phyloP scores from a whole-genome alignment of 1,139 yeast species.

The Taiozyma sp. region DNA sequence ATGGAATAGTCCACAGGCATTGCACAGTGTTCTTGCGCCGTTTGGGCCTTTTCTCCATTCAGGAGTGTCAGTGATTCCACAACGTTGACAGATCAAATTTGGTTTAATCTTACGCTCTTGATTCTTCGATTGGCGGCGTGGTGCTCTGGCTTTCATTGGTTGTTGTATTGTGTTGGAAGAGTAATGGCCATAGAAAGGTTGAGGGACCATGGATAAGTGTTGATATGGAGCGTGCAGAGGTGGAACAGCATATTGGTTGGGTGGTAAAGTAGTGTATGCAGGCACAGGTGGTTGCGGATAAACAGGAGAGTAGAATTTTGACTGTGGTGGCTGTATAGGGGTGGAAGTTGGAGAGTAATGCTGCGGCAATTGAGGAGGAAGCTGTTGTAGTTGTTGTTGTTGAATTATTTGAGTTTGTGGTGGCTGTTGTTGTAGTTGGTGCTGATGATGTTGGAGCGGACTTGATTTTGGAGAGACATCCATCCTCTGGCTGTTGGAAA shows the following conservation, averaged over 20 bases:
- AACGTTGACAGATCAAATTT: conserved; percentile 46
- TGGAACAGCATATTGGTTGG: background rate
- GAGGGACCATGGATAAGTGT: background rate
- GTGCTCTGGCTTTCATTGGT: background rate
- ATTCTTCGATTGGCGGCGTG: conserved; percentile 2
- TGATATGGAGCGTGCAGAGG: background rate
- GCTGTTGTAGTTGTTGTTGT: background rate
- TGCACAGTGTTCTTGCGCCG: conserved; percentile 81
- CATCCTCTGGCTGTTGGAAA: background rate
- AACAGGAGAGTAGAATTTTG: background rate
- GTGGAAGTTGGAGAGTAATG: background rate
- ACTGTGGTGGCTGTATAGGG: background rate
- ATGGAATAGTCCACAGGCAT: conserved; percentile 85
- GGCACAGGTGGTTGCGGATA: background rate
- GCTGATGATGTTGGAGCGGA: background rate
- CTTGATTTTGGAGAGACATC: background rate
- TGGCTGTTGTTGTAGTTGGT: background rate
- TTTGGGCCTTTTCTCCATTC: conserved; percentile 92
- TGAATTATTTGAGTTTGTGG: background rate
- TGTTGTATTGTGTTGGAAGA: background rate
- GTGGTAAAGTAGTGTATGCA: background rate
- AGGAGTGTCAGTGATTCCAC: conserved; percentile 82
- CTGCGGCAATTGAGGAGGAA: background rate
- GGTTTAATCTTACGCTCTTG: conserved; percentile 2
- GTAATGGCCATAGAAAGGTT: background rate